Base-by-base conservation (phyloP, 129 eudicot genomes). In the Pittosporum tobira region DNA sequence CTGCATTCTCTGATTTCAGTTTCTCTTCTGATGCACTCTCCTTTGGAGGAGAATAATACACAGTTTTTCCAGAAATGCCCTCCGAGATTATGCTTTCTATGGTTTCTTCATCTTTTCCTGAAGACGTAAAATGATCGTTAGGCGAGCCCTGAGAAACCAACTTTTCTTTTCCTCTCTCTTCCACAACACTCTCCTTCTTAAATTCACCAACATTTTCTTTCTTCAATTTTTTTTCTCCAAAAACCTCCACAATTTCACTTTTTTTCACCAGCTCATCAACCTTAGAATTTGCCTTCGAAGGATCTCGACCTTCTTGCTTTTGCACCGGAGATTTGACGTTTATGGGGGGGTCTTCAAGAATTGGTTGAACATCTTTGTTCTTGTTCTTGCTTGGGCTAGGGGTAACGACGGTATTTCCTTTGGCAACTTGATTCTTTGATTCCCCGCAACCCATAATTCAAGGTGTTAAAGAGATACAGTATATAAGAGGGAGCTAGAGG, bases 401-500 rank as follows among this genome's bases (percentile, higher is more conserved):
- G 44, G 27, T 11, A 21, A 18, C 27, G 21, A 73, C 38, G 24
- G 67, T 69, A 48, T 69, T 64, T 14, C 12, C 63, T 12, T 73
- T 70, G 46, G 65, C 61, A 37, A 77, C 75, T 18, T 58, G 67
- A 26, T 72, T 69, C 68, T 77, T 77, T 34, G 83, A 77, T 72
- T 67, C 67, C 59, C 66, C 71, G 50, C 83, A 72, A 68, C 83
- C 83, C 83, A 77, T 77, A 22, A 16, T 60, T 54, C 19, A 18
- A 19, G 63, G 12, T 28, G 28, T 16, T 52, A n/a, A 36, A 18
- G 61, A 47, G 34, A 53, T 9, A 38, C 1, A 3, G 45, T n/a
- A 24, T 23, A 12, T 18, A 2, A 10, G 46, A 36, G 22, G 31
- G n/a, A n/a, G n/a, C 51, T 44, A n/a, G 22, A 47, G 20, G 25